These are phyloP conservation scores for Peziza echinospora DNA, from an alignment of 495 filamentous ascomycete genomes.

Conservation along the genomic window DNA sequence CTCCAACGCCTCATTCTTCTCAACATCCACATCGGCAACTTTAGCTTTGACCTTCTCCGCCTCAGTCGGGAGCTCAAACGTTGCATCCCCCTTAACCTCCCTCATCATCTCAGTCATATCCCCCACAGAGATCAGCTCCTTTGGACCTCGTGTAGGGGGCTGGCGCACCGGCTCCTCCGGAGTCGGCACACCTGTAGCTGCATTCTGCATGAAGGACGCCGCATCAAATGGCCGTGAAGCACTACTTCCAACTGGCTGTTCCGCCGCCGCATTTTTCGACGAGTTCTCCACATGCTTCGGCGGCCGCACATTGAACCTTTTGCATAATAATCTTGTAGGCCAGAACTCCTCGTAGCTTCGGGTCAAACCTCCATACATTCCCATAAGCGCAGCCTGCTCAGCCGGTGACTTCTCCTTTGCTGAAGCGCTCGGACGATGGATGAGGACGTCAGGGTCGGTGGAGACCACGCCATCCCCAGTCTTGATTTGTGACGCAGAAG, in stretches of 20 bases:
- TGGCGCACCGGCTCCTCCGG: constrained; percentile 13
- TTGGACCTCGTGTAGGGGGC: constrained; percentile 10
- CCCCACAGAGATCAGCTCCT: constrained; percentile 26
- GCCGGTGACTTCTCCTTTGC: constrained; percentile 52
- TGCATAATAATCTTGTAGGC: constrained; percentile 70
- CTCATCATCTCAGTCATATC: constrained; percentile 35
- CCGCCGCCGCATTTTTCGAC: not conserved
- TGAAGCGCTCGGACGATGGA: constrained; percentile 30
- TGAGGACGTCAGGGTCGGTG: constrained; percentile 22
- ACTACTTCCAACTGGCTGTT: not conserved
- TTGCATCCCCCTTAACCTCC: constrained; percentile 15
- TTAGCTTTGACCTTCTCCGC: constrained; percentile 7
- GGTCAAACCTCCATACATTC: constrained; percentile 85
- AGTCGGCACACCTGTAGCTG: no score
- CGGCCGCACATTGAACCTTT: constrained; percentile 68
- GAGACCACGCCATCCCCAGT: constrained; percentile 13
- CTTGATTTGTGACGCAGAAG: constrained; percentile 24
- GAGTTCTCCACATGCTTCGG: constrained; percentile 42
- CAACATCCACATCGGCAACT: constrained; percentile 40
- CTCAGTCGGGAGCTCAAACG: constrained; percentile 6
- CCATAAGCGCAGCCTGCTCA: constrained; percentile 67
- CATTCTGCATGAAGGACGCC: constrained; percentile 23
- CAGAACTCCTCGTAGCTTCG: constrained; percentile 48
- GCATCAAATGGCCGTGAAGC: not conserved
- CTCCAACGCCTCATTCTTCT: constrained; percentile 71